Percentiles rank a stretch among this genome's conserved stretches.
Evolutionary conservation across 345 rosid species (phyloP).

Genomic region (Gynandropsis gynandra): DNA sequence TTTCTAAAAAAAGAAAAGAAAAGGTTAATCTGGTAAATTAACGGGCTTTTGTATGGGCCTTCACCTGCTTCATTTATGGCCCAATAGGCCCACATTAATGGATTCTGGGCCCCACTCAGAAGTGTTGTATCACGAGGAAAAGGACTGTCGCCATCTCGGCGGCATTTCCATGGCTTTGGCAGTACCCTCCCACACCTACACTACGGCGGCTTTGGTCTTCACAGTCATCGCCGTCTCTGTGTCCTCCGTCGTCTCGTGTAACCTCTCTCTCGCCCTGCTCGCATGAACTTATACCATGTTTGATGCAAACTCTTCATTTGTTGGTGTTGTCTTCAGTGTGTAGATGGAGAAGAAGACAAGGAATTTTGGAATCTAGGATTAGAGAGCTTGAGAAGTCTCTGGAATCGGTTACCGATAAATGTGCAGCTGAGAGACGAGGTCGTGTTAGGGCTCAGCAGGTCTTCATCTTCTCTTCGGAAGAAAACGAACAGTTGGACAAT

Average conservation of each 20-base stretch:
- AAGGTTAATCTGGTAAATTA: too few species aligned
- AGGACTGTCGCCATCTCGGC: too few species aligned
- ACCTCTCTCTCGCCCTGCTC: conserved; percentile 11
- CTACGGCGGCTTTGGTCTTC: conserved; percentile 18
- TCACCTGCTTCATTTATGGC: too few species aligned
- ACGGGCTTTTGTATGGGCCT: too few species aligned
- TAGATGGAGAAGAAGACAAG: conserved; percentile 37
- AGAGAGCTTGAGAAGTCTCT: conserved; percentile 53
- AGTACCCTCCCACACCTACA: conserved; percentile 14
- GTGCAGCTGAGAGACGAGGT: conserved; percentile 83
- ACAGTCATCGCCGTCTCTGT: conserved; percentile 24
- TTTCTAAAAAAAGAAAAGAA: too few species aligned
- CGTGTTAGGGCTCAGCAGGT: conserved; percentile 91
- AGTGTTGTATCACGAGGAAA: too few species aligned
- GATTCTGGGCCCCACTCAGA: too few species aligned
- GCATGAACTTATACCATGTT: conserved; percentile 1
- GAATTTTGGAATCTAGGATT: conserved; percentile 30
- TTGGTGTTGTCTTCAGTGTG: conserved; percentile 35
- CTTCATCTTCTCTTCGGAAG: conserved; percentile 1
- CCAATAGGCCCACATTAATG: too few species aligned
- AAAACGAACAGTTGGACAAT: background rate
- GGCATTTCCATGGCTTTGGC: conserved; percentile 20
- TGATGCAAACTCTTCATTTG: background rate
- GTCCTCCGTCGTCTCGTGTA: conserved; percentile 23
- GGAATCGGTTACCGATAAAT: conserved; percentile 46